A percentile compares a stretch with the other conserved stretches of the same genome.
phyloP scores from a whole-genome alignment of 1,284 basidiomycete genomes.

The Fomitopsis schrenkii region DNA sequence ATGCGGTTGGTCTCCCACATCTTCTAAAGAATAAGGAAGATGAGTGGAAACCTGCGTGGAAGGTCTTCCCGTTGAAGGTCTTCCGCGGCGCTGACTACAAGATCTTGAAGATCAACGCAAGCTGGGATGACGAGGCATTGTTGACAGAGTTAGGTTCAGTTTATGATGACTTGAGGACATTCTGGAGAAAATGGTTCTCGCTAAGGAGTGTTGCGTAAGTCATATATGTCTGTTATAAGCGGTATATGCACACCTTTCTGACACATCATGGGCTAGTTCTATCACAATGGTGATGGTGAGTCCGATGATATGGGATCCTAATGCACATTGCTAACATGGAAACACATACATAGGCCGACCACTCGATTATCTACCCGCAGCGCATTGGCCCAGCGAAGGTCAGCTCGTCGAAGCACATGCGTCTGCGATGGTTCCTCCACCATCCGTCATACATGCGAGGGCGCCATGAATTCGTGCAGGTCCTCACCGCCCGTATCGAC shows the following conservation, averaged over 20 bases:
- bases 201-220: constrained; percentile 15
- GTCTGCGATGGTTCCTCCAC: constrained; percentile 17
- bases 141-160: constrained; percentile 10
- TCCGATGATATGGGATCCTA: background rate
- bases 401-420: constrained; percentile 18
- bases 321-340: too few species aligned
- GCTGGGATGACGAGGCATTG: constrained; percentile 18
- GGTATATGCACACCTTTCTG: background rate
- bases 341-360: constrained; percentile 9
- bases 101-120: constrained; percentile 9
- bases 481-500: constrained; percentile 14
- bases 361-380: constrained; percentile 17
- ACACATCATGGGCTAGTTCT: constrained; percentile 1
- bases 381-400: constrained; percentile 9
- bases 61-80: constrained; percentile 16
- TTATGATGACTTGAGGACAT: constrained; percentile 15
- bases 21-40: background rate
- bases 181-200: constrained; percentile 19
- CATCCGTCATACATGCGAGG: constrained; percentile 16
- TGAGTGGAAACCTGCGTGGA: constrained; percentile 16
- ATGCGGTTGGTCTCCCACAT: background rate
- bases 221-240: background rate
- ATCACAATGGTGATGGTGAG: constrained; percentile 15
- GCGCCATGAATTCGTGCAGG: constrained; percentile 19
- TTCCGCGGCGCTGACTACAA: constrained; percentile 12